Conservation (phyloP, 208 protist genomes). For the Acanthamoeba triangularis region DNA sequence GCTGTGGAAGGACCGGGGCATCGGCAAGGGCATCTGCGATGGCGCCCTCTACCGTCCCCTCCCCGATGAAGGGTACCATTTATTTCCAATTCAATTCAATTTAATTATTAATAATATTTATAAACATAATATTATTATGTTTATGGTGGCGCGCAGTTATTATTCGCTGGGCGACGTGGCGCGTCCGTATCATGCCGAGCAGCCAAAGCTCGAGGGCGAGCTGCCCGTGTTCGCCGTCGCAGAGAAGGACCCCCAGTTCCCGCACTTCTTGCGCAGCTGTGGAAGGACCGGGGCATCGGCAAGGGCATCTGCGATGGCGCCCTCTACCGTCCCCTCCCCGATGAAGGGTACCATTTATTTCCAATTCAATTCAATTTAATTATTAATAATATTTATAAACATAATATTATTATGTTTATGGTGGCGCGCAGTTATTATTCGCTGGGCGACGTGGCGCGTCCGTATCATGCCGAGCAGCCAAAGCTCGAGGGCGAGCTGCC, state of each 20-base stretch:
- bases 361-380: not conserved
- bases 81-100: not conserved
- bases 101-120: not conserved
- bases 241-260: conserved; percentile 11
- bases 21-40: not conserved
- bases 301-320: not conserved
- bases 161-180: conserved; percentile 20
- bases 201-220: not conserved
- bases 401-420: not conserved
- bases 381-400: not conserved
- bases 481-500: not conserved
- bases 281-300: not conserved
- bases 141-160: not conserved
- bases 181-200: not conserved
- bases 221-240: not conserved
- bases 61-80: not conserved
- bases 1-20: not conserved
- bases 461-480: not conserved
- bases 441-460: not conserved
- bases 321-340: not conserved
- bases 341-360: not conserved
- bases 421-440: not conserved
- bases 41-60: not conserved
- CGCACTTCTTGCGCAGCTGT: conserved; percentile 37
- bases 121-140: not conserved